Evolutionary conservation across 345 rosid species (phyloP), one percentile per base, ranked within the genome.

Genomic region (Theobroma cacao): DNA sequence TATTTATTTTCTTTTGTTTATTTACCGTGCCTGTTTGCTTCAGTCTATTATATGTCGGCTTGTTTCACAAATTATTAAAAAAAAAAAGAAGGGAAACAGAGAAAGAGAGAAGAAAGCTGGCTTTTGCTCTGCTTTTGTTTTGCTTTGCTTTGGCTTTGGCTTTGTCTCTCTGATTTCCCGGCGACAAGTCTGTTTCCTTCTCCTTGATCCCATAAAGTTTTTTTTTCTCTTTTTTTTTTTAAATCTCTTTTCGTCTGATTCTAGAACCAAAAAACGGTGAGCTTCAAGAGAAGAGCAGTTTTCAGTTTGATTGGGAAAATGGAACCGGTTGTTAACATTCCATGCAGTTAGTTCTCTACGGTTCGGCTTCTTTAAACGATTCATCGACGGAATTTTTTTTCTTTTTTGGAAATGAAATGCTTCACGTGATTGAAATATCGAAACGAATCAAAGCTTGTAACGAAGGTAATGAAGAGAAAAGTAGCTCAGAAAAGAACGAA

Each of bases 11-110:
- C 22, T 8, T n/a, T 50, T 77, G 15, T 22, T 41, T 60, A 61
- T 74, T 68, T 41, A 45, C 73, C 82, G 4, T 31, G 45, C 65
- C 80, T 82, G 86, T 64, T 78, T 72, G 77, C 77, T 79, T 82
- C 76, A 78, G 85, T 84, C 86, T 59, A 84, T 87, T 87, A 85
- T 83, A 86, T 90, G 98, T 94, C 93, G 96, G 94, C 91, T 87
- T 84, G 84, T 85, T 74, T 47, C 86, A 83, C 82, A 77, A 74
- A 79, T 18, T 73, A 65, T 53, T 12, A 38, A 58, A 56, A 38
- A 28, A 12, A 14, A 45, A 68, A 4, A 34, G 5, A 36, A 28
- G 10, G 6, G 22, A 47, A 75, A 88, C 70, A 86, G 52, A 63
- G 70, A 84, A 41, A 87, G 74, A 76, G 76, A 69, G 59, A 84